Evolutionary conservation across 345 rosid genomes (phyloP).

Genomic region (Arabidopsis suecica): DNA sequence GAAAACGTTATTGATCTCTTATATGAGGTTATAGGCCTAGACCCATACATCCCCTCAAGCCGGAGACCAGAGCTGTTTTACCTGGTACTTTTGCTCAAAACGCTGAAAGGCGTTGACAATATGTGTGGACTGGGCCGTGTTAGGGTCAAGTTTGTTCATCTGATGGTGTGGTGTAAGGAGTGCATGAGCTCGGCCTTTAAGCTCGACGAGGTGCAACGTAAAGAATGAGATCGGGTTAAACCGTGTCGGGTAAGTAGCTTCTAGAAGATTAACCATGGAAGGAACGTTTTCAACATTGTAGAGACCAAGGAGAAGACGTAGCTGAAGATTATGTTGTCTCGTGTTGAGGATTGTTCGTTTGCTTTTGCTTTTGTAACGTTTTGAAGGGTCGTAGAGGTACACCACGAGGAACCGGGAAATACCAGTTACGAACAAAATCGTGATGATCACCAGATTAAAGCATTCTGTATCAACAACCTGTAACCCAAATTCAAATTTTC

Average conservation of each 20-base stretch:
- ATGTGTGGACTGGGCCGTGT: slow-evolving; percentile 39
- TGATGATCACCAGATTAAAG: slow-evolving; percentile 35
- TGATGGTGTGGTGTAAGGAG: slow-evolving; percentile 45
- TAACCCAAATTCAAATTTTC: background rate
- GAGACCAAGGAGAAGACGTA: slow-evolving; percentile 58
- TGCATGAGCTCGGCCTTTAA: slow-evolving; percentile 47
- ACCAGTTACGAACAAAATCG: slow-evolving; percentile 34
- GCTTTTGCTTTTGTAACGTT: slow-evolving; percentile 56
- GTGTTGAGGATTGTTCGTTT: slow-evolving; percentile 58
- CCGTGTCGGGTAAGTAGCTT: slow-evolving; percentile 43
- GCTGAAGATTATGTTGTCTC: slow-evolving; percentile 44
- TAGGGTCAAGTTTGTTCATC: slow-evolving; percentile 46
- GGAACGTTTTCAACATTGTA: slow-evolving; percentile 47
- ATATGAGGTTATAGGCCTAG: background rate
- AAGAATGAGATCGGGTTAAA: slow-evolving; percentile 42
- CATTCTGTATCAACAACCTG: slow-evolving; percentile 41
- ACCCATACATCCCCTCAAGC: too few species aligned
- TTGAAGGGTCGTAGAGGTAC: slow-evolving; percentile 63
- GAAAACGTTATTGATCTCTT: background rate
- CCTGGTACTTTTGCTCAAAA: slow-evolving; percentile 48
- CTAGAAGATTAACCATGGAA: slow-evolving; percentile 41
- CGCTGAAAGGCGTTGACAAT: slow-evolving; percentile 52
- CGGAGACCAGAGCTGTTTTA: background rate
- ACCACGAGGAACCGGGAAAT: slow-evolving; percentile 52
- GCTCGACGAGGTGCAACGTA: slow-evolving; percentile 43